These are phyloP conservation scores for Raphanus hybrid DNA, from an alignment of 441 rosid genomes.

Conservation along the genomic window DNA sequence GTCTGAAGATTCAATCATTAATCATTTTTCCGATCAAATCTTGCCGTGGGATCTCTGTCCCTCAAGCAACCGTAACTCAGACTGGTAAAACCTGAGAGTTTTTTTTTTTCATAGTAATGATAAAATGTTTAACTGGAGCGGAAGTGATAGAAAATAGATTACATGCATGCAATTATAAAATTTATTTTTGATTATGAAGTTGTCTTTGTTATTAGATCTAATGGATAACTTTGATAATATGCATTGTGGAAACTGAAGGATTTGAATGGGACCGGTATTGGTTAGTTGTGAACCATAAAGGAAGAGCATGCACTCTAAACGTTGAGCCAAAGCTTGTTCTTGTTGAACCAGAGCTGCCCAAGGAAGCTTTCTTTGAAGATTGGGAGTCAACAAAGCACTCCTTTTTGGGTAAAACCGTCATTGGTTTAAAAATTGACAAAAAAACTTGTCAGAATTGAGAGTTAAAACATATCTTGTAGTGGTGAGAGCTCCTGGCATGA, in stretches of 20 bases:
- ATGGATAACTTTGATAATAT: background rate
- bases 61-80: conserved; percentile 71
- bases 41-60: conserved; percentile 80
- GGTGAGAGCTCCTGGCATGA: conserved; percentile 83
- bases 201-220: conserved; percentile 16
- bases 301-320: conserved; percentile 85
- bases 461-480: conserved; percentile 42
- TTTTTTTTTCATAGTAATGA: too few relatives aligned
- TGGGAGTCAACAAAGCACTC: conserved; percentile 74
- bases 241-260: conserved; percentile 48
- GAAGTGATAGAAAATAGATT: background rate
- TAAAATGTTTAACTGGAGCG: background rate
- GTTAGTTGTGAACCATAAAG: conserved; percentile 72
- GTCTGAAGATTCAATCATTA: conserved; percentile 53
- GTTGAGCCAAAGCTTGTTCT: conserved; percentile 88
- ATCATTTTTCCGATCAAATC: conserved; percentile 79
- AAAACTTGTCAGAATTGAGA: background rate
- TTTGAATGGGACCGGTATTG: conserved; percentile 93
- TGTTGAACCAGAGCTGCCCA: conserved; percentile 62
- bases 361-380: conserved; percentile 65
- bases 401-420: conserved; percentile 53
- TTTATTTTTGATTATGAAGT: background rate
- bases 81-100: conserved; percentile 51
- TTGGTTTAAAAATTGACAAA: background rate
- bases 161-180: conserved; percentile 6